A percentile compares a stretch with the other conserved stretches of the same genome.
Evolutionary conservation across 2,329 filamentous ascomycete genomes (phyloP).

Genomic region (Cladosporium colombiae): DNA sequence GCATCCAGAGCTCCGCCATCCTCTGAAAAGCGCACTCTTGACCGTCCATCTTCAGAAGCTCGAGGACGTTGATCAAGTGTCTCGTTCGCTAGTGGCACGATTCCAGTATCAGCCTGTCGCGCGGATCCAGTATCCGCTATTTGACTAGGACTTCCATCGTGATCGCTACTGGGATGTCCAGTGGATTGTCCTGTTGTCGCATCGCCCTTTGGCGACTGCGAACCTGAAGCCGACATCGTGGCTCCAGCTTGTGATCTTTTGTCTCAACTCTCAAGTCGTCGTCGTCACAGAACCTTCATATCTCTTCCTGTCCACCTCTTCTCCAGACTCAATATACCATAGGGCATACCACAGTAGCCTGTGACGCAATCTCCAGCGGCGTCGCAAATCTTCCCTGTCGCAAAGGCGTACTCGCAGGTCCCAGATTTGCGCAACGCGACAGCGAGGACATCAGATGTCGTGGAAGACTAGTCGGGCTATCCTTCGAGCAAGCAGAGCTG

Average conservation of each 20-base stretch:
- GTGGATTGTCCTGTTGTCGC: not conserved
- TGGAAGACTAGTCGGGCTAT: not conserved
- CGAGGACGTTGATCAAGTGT: not conserved
- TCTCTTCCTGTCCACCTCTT: not conserved
- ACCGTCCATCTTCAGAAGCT: not conserved
- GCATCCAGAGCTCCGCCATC: not conserved
- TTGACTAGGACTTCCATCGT: not conserved
- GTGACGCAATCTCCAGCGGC: not conserved
- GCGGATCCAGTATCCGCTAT: not conserved
- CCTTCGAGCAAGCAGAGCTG: not conserved
- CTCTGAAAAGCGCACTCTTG: conserved; percentile 14
- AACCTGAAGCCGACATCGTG: not conserved
- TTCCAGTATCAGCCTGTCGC: not conserved
- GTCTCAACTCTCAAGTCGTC: not conserved
- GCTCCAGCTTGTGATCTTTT: not conserved
- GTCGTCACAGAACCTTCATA: conserved; percentile 3
- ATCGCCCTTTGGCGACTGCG: conserved; percentile 9
- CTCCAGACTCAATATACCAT: not conserved
- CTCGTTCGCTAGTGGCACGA: not conserved
- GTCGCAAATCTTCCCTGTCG: not conserved
- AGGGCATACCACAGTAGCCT: not conserved
- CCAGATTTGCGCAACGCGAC: not conserved
- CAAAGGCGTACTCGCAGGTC: not conserved
- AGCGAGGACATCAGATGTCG: not conserved
- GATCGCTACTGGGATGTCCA: not conserved